A percentile compares a stretch with the other conserved stretches of the same genome.
These are phyloP conservation scores for Acanthamoeba castellanii DNA, from an alignment of 208 protist genomes.

Conservation along the genomic window DNA sequence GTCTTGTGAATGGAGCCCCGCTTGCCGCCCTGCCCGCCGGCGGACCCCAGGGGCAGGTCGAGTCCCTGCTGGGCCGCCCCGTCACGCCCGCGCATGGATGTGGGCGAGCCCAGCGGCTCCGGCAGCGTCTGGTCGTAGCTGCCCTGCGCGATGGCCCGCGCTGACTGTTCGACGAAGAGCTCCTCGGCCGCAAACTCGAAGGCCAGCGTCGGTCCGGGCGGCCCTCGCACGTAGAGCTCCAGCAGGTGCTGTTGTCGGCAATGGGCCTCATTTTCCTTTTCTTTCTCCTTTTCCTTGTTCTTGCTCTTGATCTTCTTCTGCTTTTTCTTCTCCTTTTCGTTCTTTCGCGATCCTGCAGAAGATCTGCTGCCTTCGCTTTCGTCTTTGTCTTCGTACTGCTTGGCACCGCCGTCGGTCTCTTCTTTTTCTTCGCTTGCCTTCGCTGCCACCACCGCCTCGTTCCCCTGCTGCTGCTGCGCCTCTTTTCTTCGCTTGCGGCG, in stretches of 20 bases:
- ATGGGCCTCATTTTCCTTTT: not conserved
- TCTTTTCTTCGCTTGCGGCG: not conserved
- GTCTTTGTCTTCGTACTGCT: not conserved
- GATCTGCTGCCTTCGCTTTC: conserved; percentile 3
- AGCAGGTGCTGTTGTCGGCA: not conserved
- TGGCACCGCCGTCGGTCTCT: not conserved
- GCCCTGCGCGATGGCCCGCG: conserved; percentile 32
- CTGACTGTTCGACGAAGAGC: conserved; percentile 50
- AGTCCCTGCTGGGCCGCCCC: not conserved
- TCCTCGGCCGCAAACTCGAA: conserved; percentile 45
- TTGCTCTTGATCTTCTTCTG: not conserved
- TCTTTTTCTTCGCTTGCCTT: too few species aligned
- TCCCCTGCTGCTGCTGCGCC: too few species aligned
- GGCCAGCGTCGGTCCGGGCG: conserved; percentile 38
- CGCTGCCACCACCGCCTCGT: too few species aligned
- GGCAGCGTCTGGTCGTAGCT: conserved; percentile 20
- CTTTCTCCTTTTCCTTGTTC: not conserved
- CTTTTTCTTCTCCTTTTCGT: not conserved
- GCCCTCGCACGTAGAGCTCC: conserved; percentile 45
- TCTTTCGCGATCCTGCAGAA: not conserved
- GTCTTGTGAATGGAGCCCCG: conserved; percentile 49
- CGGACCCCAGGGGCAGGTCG: not conserved
- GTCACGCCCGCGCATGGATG: not conserved
- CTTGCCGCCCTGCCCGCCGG: not conserved
- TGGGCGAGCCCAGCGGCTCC: not conserved